A percentile compares a stretch with the other conserved stretches of the same genome.
Evolutionary conservation across 345 rosid genomes (phyloP).

Genomic region (Geranium brycei): DNA sequence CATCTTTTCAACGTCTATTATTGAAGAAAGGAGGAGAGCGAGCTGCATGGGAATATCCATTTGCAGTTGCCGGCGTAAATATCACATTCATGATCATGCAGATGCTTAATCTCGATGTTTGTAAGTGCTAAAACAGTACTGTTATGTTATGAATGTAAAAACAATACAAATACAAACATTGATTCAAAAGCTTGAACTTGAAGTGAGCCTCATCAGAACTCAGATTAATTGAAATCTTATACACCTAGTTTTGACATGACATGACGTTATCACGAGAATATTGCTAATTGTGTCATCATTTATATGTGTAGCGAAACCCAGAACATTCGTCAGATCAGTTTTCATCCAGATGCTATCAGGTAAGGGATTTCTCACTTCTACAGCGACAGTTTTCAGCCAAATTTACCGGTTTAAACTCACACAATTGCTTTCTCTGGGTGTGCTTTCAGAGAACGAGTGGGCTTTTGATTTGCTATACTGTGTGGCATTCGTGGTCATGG

Average conservation of each 20-base stretch:
- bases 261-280: not conserved
- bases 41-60: slow-evolving; percentile 92
- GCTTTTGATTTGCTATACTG: slow-evolving; percentile 91
- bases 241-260: not conserved
- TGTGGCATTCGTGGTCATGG: slow-evolving; percentile 76
- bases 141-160: not conserved
- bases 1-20: slow-evolving; percentile 52
- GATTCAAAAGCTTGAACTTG: not conserved
- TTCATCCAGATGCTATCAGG: slow-evolving; percentile 87
- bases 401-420: not conserved
- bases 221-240: not conserved
- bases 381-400: not conserved
- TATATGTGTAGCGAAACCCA: slow-evolving; percentile 52
- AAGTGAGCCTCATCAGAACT: not conserved
- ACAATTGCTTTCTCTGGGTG: not conserved
- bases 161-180: not conserved
- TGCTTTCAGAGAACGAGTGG: slow-evolving; percentile 65
- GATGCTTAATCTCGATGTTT: slow-evolving; percentile 83
- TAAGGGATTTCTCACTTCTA: slow-evolving; percentile 11
- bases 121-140: slow-evolving; percentile 31
- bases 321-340: slow-evolving; percentile 57
- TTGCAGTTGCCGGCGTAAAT: slow-evolving; percentile 95
- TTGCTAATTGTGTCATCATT: slow-evolving; percentile 9
- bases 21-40: slow-evolving; percentile 68
- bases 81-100: slow-evolving; percentile 95